These are phyloP conservation scores for Boletus sp. DNA, from an alignment of 1,284 basidiomycete genomes.

Conservation along the genomic window DNA sequence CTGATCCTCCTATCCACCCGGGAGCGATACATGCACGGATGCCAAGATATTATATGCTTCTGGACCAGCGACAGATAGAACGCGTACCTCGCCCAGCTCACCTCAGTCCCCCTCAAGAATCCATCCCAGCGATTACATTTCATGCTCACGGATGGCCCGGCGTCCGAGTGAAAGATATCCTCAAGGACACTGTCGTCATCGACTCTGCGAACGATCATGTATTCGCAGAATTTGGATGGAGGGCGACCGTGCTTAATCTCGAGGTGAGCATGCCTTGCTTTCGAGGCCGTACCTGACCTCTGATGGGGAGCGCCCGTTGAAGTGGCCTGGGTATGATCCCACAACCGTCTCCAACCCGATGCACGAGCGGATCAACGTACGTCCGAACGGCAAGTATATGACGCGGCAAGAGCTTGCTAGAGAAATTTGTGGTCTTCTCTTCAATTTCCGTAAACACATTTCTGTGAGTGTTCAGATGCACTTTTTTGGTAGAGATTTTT, in stretches of 20 bases:
- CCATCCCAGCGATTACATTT: background rate
- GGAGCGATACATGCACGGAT: background rate
- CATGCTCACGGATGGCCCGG: background rate
- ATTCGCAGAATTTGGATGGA: background rate
- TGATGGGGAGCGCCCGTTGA: background rate
- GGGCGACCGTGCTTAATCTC: background rate
- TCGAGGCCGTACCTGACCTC: background rate
- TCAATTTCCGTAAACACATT: background rate
- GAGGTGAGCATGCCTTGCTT: background rate
- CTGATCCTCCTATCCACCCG: background rate
- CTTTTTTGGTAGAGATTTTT: background rate
- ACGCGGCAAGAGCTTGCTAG: background rate
- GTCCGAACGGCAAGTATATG: background rate
- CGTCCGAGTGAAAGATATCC: background rate
- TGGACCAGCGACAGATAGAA: background rate
- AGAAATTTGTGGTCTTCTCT: background rate
- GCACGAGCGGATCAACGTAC: background rate
- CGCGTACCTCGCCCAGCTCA: background rate
- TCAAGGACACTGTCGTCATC: background rate
- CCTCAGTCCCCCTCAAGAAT: background rate
- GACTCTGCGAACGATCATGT: background rate
- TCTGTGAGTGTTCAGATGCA: background rate
- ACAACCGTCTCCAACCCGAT: accelerated
- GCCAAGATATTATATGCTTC: background rate
- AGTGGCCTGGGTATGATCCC: background rate